These are phyloP conservation scores for Rhodotorula graminis DNA, from an alignment of 768 basidiomycete species.

Conservation along the genomic window DNA sequence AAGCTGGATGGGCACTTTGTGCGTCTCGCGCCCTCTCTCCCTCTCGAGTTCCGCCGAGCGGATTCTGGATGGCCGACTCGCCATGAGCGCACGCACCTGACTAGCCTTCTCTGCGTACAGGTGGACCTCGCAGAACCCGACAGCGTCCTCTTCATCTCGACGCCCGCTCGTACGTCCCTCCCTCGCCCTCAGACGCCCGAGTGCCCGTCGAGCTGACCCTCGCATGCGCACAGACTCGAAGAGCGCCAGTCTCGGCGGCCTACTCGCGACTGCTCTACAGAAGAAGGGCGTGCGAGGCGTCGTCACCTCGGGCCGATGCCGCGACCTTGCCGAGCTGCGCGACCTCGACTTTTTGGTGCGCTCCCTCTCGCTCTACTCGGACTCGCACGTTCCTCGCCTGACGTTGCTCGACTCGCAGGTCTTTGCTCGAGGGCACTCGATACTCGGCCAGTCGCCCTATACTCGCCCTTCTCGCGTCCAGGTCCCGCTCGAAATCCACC, in stretches of 20 bases:
- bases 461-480: constrained; percentile 73
- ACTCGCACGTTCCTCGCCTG: too few species aligned
- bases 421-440: constrained; percentile 74
- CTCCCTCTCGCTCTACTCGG: not conserved
- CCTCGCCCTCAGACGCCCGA: constrained; percentile 31
- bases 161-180: constrained; percentile 58
- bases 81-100: too few species aligned
- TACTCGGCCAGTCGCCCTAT: constrained; percentile 78
- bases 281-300: constrained; percentile 70
- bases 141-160: constrained; percentile 67
- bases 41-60: too few species aligned
- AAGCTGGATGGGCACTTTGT: constrained; percentile 71
- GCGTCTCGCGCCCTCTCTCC: constrained; percentile 10
- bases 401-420: constrained; percentile 46
- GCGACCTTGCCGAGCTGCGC: constrained; percentile 76
- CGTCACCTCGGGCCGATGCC: constrained; percentile 64
- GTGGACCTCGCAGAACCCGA: constrained; percentile 63
- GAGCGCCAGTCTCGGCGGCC: constrained; percentile 27
- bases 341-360: constrained; percentile 61
- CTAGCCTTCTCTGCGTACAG: constrained; percentile 20
- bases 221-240: constrained; percentile 9
- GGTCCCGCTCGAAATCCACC: constrained; percentile 54
- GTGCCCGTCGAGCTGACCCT: not conserved
- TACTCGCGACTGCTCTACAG: constrained; percentile 56
- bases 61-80: too few species aligned